Percentiles rank a stretch among this genome's conserved stretches.
These are phyloP conservation scores for Maudiozyma saulgeensis DNA, from an alignment of 805 yeast genomes.

Conservation along the genomic window DNA sequence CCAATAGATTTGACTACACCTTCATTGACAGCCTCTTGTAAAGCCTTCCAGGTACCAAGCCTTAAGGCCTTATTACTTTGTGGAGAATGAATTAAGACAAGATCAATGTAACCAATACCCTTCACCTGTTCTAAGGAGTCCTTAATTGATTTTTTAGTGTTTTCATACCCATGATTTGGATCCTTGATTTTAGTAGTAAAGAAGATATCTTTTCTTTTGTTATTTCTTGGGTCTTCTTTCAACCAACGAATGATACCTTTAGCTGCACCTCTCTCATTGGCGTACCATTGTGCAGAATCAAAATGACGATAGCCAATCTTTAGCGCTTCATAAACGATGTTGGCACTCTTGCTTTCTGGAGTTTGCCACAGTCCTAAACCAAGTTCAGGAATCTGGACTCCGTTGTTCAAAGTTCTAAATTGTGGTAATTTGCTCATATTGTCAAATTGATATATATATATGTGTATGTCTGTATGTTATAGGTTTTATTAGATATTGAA, in stretches of 20 bases:
- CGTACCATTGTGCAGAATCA: conserved; percentile 58
- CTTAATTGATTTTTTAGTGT: conserved; percentile 48
- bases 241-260: conserved; percentile 48
- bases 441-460: too few relatives aligned
- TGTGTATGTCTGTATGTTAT: too few relatives aligned
- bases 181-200: conserved; percentile 72
- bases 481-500: too few relatives aligned
- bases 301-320: conserved; percentile 60
- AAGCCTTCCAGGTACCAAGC: conserved; percentile 56
- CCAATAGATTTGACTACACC: conserved; percentile 60
- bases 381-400: conserved; percentile 43
- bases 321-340: conserved; percentile 47
- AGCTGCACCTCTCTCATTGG: conserved; percentile 52
- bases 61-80: conserved; percentile 37
- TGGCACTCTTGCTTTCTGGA: conserved; percentile 30
- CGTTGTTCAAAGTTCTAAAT: conserved; percentile 39
- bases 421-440: background rate
- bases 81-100: conserved; percentile 60
- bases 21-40: conserved; percentile 56
- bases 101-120: conserved; percentile 54
- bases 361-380: conserved; percentile 47
- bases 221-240: conserved; percentile 35
- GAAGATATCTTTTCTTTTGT: conserved; percentile 38
- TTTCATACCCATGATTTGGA: conserved; percentile 46
- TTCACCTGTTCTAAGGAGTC: conserved; percentile 43